Evolutionary conservation across 352 stramenopile genomes (phyloP).

Genomic region (Pelagophyceae sp.): DNA sequence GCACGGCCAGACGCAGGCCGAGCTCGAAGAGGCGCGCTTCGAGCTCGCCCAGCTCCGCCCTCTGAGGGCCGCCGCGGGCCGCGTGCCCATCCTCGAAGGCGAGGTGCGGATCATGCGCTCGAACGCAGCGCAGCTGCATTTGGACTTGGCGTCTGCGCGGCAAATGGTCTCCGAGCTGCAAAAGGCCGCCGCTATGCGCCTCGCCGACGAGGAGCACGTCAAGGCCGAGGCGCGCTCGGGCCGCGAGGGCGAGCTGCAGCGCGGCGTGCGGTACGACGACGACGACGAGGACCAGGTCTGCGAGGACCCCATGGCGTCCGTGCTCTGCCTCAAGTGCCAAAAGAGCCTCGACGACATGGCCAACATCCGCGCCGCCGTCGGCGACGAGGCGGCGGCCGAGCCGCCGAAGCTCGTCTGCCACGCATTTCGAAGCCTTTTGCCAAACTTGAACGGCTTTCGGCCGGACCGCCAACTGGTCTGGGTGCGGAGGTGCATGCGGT

Average conservation of each 20-base stretch:
- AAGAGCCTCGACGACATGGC: slow-evolving; percentile 36
- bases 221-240: not conserved
- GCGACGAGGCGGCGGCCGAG: slow-evolving; percentile 22
- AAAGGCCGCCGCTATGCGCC: slow-evolving; percentile 8
- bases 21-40: slow-evolving; percentile 34
- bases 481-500: slow-evolving; percentile 74
- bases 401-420: slow-evolving; percentile 57
- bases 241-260: slow-evolving; percentile 7
- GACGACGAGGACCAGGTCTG: slow-evolving; percentile 28
- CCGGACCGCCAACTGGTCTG: slow-evolving; percentile 63
- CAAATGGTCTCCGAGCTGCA: slow-evolving; percentile 23
- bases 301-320: slow-evolving; percentile 28
- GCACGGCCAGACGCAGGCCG: slow-evolving; percentile 70
- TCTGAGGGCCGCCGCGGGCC: slow-evolving; percentile 10
- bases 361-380: slow-evolving; percentile 34
- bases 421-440: slow-evolving; percentile 74
- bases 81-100: slow-evolving; percentile 44
- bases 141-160: slow-evolving; percentile 24
- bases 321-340: slow-evolving; percentile 41
- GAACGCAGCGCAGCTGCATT: slow-evolving; percentile 1
- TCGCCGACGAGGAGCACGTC: not conserved
- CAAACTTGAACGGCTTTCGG: slow-evolving; percentile 65
- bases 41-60: slow-evolving; percentile 29
- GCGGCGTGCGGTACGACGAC: slow-evolving; percentile 23
- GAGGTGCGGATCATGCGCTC: slow-evolving; percentile 47